Evolutionary conservation across 2,329 filamentous ascomycete genomes (phyloP), one percentile per base, ranked within the genome.

Genomic region (Cordyceps tenuipes): DNA sequence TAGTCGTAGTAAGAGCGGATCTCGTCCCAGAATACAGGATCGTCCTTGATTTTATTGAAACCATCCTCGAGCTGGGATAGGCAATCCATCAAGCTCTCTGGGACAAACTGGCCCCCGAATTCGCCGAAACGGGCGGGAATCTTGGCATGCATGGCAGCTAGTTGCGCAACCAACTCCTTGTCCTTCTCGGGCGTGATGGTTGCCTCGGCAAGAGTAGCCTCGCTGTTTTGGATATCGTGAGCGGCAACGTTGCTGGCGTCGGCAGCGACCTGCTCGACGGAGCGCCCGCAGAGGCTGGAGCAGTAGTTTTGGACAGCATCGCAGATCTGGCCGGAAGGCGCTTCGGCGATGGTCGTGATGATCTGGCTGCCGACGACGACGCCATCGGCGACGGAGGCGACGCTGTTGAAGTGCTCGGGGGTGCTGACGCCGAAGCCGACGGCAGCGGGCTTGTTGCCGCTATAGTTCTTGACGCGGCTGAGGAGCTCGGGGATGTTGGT

Each of bases 291-390:
- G 5, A 86, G 76, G 67, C 88, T 84, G 47, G 90, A 83, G 72
- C 92, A 94, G 75, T 96, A 99, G 64, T 94, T 87, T 74, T 93
- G 84, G 1, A 96, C 90, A 9, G 65, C 61, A 31, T 65, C 63
- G 5, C 72, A 67, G 36, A 74, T 72, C 60, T 72, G 69, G 34
- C 61, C 90, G 9, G 61, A 52, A 12, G 62, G 61, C 6, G 62
- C 61, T 12, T 61, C 62, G 26, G 84, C 82, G 61, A 99, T 78
- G 0, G 87, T 89, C 41, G 84, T 93, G 73, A 99, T 88, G 64
- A 99, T 95, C 77, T 97, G 91, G 69, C 90, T 96, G 62, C 94
- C 94, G 69, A 99, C 96, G 12, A 97, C 94, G 5, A 97, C 93
- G 72, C 93, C 94, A 69, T 97, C 93, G 41, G 93, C 88, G 47